Base-by-base conservation (phyloP, 495 filamentous ascomycete species). In the Hypoxylon intermedium region DNA sequence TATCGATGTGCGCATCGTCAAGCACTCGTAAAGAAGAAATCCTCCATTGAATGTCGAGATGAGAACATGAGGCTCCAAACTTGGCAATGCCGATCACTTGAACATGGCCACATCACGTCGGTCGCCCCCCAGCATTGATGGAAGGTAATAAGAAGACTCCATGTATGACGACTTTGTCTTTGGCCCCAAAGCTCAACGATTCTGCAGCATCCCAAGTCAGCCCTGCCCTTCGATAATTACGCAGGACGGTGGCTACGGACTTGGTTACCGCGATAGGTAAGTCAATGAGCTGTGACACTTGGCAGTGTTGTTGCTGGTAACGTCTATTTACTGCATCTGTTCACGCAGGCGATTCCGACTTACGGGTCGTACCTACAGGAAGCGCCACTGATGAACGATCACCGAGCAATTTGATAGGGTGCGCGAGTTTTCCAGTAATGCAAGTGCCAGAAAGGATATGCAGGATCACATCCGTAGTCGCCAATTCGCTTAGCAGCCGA, bases 251-350 rank as follows among this genome's bases (percentile, higher is more conserved):
- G 23, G 41, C 30, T 42, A 43, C 60, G 60, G 60, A 53, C 19
- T 48, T 63, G 34, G 42, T 63, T 63, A 53, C 60, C 28, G 26
- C 41, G 60, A 63, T 63, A 63, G 48, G 60, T 63, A 28, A 45
- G 42, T 45, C 20, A 19, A 30, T 45, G 23, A 30, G 24, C 15
- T 4, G 23, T 7, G 9, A 45, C 42, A 30, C 42, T 45, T 45
- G 42, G 42, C 42, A 18, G 26, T 43, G 11, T 12, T 45, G 42
- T 28, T 48, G 42, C 11, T 63, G 28, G 54, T 58, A 53, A 58
- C 53, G 38, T 26, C n/a, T 48, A 58, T 47, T 56, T 16, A 20
- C 20, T 47, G 46, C 40, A 41, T 30, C 28, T 23, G 30, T 34
- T 42, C 40, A 42, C 49, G 33, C 48, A 42, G 33, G 49, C 42